These are phyloP conservation scores for Dictyostelium firmibasis DNA, from an alignment of 78 protist species.

Conservation along the genomic window DNA sequence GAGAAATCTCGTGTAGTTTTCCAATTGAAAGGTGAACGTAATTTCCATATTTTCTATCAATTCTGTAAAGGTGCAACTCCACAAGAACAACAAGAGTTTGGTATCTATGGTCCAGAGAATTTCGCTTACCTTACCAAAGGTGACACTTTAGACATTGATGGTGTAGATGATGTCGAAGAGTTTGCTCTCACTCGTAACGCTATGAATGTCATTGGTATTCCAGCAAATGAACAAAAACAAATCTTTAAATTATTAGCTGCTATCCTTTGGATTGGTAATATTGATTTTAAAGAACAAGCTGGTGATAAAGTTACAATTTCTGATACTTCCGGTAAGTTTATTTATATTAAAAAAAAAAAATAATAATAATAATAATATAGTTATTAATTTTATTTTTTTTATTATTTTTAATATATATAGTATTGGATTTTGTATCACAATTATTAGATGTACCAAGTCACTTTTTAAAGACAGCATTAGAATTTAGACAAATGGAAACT, in stretches of 20 bases:
- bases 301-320: slow-evolving; percentile 59
- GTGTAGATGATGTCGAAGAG: slow-evolving; percentile 76
- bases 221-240: slow-evolving; percentile 42
- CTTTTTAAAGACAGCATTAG: slow-evolving; percentile 70
- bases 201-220: slow-evolving; percentile 88
- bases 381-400: not conserved
- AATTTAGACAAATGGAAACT: slow-evolving; percentile 77
- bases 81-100: slow-evolving; percentile 76
- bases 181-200: slow-evolving; percentile 71
- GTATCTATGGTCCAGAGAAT: slow-evolving; percentile 80
- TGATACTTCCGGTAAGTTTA: slow-evolving; percentile 28
- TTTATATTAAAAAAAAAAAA: not conserved
- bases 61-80: slow-evolving; percentile 79
- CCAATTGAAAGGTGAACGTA: slow-evolving; percentile 92
- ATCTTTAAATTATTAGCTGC: slow-evolving; percentile 87
- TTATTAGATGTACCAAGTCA: slow-evolving; percentile 67
- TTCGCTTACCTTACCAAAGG: slow-evolving; percentile 80
- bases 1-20: slow-evolving; percentile 86
- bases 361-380: not conserved
- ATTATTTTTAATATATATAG: not conserved
- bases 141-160: slow-evolving; percentile 64
- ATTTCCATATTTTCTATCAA: slow-evolving; percentile 94
- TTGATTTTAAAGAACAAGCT: slow-evolving; percentile 74
- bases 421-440: slow-evolving; percentile 69
- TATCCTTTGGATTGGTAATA: slow-evolving; percentile 88